Evolutionary conservation across 768 basidiomycete species (phyloP).

Genomic region (Polyporus arcularius): DNA sequence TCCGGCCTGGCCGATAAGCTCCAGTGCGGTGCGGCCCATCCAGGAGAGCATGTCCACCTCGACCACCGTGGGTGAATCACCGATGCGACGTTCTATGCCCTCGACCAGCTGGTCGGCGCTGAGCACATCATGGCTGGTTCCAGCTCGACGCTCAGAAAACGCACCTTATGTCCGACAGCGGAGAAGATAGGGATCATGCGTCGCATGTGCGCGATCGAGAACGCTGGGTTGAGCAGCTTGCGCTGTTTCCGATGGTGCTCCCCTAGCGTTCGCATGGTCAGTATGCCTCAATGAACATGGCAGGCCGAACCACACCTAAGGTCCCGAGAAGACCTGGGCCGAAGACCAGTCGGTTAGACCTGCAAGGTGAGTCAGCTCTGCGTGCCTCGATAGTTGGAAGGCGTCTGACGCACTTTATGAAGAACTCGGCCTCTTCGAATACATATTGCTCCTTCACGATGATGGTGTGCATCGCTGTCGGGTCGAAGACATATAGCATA

Average conservation of each 20-base stretch:
- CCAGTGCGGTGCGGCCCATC: slow-evolving; percentile 28
- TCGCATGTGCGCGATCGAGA: slow-evolving; percentile 30
- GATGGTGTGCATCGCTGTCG: slow-evolving; percentile 47
- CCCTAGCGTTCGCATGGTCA: slow-evolving; percentile 13
- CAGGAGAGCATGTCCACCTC: slow-evolving; percentile 27
- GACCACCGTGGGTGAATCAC: neutral
- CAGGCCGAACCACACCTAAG: slow-evolving; percentile 10
- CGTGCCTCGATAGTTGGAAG: neutral
- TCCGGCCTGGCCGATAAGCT: slow-evolving; percentile 47
- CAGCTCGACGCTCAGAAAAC: neutral
- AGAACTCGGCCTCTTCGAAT: slow-evolving; percentile 18
- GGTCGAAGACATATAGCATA: slow-evolving; percentile 44
- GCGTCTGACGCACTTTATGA: slow-evolving; percentile 16
- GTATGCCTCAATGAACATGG: neutral
- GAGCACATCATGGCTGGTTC: neutral
- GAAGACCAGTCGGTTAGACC: slow-evolving; percentile 19
- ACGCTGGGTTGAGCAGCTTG: slow-evolving; percentile 33
- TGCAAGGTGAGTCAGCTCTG: neutral
- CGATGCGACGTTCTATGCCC: slow-evolving; percentile 4
- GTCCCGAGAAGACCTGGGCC: slow-evolving; percentile 28
- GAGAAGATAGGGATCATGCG: slow-evolving; percentile 28
- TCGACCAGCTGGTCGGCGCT: slow-evolving; percentile 4
- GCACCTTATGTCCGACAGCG: slow-evolving; percentile 21
- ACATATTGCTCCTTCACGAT: slow-evolving; percentile 40
- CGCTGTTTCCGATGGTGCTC: slow-evolving; percentile 32